Evolutionary conservation across 257 asterid species (phyloP), one percentile per base, ranked within the genome.

Genomic region (Coffea canephora): DNA sequence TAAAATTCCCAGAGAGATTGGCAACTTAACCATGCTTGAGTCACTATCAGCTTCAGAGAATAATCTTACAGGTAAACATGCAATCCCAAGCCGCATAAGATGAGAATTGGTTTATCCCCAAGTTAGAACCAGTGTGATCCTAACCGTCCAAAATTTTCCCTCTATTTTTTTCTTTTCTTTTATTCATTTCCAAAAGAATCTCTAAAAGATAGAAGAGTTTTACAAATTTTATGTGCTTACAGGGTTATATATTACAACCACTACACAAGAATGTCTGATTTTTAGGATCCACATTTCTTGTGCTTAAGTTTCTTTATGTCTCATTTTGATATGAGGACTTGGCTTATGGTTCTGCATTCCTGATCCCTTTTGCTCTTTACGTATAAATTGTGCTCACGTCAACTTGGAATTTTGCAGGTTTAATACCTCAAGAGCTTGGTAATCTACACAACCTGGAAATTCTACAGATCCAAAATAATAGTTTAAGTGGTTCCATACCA

Each of bases 401-500:
- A 55, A 55, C 3, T 55, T 55, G 62, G n/a, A 55, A 15, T 55
- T 61, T 75, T 3, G 31, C 21, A 75, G 78, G 78, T 19, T 1
- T 15, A 0, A 74, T 82, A 23, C 91, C 87, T 8, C 49, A 39
- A 62, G 84, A 83, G 71, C 27, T 83, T 39, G 78, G 86, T 48
- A 80, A 82, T 19, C 81, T 84, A 59, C 1, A 75, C 1, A 67
- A 70, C 3, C 74, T 85, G 48, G 64, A 80, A 61, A 5, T 0
- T 16, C 62, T 88, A 3, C 3, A 41, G 0, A n/a, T 85, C 36
- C 3, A 0, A 0, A 13, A 41, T 5, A 85, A 78, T 71, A 59
- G 34, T 1, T 69, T 88, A 75, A 76, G 74, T 52, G 86, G 89
- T 16, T 52, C 75, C 5, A 80, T 85, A 27, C 88, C 85, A 0